Evolutionary conservation across 2,329 filamentous ascomycete genomes (phyloP).

Genomic region (Neofusicoccum umdonicola): DNA sequence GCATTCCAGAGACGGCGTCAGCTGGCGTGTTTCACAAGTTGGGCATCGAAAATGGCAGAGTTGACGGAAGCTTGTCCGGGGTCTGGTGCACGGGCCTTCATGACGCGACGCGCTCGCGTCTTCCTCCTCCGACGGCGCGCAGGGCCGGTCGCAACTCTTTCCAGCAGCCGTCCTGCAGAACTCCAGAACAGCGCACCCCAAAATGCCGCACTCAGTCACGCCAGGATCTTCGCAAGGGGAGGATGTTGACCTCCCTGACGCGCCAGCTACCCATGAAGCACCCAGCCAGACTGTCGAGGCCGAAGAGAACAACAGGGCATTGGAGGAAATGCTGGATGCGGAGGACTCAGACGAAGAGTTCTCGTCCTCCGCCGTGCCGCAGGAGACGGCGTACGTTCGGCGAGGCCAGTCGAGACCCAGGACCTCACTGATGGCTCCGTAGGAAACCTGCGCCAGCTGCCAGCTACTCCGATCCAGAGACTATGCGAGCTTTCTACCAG

Average conservation of each 20-base stretch:
- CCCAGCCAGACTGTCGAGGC: slow-evolving; percentile 24
- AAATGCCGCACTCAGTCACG: slow-evolving; percentile 49
- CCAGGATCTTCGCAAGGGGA: slow-evolving; percentile 39
- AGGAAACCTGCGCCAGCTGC: slow-evolving; percentile 38
- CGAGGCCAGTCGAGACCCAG: neutral
- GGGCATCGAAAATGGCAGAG: neutral
- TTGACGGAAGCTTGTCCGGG: neutral
- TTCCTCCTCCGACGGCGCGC: neutral
- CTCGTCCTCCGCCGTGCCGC: slow-evolving; percentile 50
- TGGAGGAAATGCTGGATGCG: slow-evolving; percentile 61
- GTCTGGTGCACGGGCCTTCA: neutral
- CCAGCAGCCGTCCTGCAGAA: neutral
- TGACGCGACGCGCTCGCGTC: slow-evolving; percentile 13
- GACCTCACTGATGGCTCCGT: neutral
- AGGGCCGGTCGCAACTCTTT: neutral
- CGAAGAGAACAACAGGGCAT: slow-evolving; percentile 32
- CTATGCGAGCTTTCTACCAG: slow-evolving; percentile 93
- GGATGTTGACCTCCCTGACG: slow-evolving; percentile 43
- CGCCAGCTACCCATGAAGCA: slow-evolving; percentile 18
- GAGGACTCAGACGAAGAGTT: slow-evolving; percentile 59
- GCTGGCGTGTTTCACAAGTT: neutral
- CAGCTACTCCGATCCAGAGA: slow-evolving; percentile 67
- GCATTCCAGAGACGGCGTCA: neutral
- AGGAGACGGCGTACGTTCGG: slow-evolving; percentile 40
- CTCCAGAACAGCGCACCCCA: slow-evolving; percentile 8